phyloP scores from a whole-genome alignment of 441 rosid genomes.

The Pelargonium citronellum region DNA sequence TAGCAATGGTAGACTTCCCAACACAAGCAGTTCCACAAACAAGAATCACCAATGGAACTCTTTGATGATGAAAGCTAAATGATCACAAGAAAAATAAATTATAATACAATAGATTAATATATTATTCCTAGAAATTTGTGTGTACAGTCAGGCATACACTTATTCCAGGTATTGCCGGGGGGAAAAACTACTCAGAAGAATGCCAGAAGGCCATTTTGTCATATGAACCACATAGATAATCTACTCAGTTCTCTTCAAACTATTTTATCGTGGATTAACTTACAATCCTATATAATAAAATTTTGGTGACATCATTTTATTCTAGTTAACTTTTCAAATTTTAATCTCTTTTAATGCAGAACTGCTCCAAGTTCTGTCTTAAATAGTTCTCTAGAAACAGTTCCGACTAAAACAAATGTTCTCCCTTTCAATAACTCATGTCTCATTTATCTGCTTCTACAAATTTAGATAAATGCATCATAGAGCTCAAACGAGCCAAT shows the following conservation, averaged over 20 bases:
- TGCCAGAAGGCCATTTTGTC: neutral
- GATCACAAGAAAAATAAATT: constrained; percentile 13
- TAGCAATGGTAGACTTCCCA: constrained; percentile 94
- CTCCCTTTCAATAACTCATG: too few species aligned
- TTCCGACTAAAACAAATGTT: too few species aligned
- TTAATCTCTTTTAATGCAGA: neutral
- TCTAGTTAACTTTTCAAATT: constrained; percentile 1
- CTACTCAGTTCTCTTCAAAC: neutral
- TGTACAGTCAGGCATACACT: too few species aligned
- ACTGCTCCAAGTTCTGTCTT: neutral
- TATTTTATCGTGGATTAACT: neutral
- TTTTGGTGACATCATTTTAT: neutral
- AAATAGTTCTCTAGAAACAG: neutral
- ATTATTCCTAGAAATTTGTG: constrained; percentile 4
- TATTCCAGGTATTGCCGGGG: too few species aligned
- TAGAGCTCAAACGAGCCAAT: too few species aligned
- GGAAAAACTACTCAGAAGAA: neutral
- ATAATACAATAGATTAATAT: constrained; percentile 9
- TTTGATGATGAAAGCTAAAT: constrained; percentile 91
- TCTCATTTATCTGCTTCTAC: too few species aligned
- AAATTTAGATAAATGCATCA: too few species aligned
- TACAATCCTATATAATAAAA: neutral
- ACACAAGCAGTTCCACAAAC: constrained; percentile 99
- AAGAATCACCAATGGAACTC: constrained; percentile 94
- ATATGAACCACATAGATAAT: neutral